Conservation (phyloP, 768 basidiomycete species). For the Tubosaeta sp. region DNA sequence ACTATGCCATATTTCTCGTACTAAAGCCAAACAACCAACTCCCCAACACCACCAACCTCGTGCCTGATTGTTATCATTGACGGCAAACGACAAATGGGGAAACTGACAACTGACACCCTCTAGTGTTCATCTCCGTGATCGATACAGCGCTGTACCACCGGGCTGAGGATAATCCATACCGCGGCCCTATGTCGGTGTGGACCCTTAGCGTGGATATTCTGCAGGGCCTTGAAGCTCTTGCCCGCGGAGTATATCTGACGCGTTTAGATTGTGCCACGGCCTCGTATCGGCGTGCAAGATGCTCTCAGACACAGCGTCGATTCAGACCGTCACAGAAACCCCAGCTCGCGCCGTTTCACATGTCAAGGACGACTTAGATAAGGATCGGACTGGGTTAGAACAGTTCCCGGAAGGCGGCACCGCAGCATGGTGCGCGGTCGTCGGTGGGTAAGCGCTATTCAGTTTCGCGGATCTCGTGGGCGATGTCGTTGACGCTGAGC, state of each 20-base stretch:
- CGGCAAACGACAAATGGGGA: not conserved
- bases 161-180: not conserved
- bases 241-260: not conserved
- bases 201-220: not conserved
- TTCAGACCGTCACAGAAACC: not conserved
- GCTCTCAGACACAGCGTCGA: constrained; percentile 4
- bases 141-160: not conserved
- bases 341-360: not conserved
- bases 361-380: not conserved
- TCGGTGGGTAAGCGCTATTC: constrained; percentile 21
- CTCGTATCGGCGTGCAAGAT: not conserved
- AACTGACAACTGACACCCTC: not conserved
- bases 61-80: not conserved
- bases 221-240: not conserved
- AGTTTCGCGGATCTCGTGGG: not conserved
- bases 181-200: not conserved
- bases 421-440: constrained; percentile 21
- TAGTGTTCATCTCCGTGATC: not conserved
- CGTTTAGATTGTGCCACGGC: not conserved
- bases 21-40: too few species aligned
- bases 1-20: not conserved
- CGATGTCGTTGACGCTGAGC: not conserved
- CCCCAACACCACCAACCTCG: not conserved
- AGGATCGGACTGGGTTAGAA: not conserved
- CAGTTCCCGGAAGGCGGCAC: constrained; percentile 28